A percentile compares a stretch with the other conserved stretches of the same genome.
phyloP scores from a whole-genome alignment of 345 rosid genomes.

The Eucalyptus grandis region DNA sequence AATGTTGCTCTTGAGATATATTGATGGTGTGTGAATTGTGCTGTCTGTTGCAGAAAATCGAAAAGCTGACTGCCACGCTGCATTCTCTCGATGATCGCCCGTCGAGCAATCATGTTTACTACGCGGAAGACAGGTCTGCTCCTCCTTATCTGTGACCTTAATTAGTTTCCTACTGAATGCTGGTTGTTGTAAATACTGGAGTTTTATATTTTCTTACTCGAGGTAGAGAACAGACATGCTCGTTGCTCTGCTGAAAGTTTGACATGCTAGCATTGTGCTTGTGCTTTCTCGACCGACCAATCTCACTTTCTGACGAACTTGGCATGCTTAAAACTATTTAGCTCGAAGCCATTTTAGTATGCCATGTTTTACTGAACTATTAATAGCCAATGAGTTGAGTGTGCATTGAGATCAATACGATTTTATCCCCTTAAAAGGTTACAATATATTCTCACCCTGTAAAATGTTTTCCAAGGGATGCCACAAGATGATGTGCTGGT shows the following conservation, averaged over 20 bases:
- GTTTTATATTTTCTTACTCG: neutral
- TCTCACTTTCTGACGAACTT: neutral
- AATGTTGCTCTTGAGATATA: neutral
- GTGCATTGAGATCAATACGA: neutral
- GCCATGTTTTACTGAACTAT: neutral
- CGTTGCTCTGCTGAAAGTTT: neutral
- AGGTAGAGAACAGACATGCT: neutral
- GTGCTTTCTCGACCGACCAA: neutral
- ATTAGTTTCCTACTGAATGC: neutral
- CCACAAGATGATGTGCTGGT: neutral
- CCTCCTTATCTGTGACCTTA: neutral
- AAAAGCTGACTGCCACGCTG: conserved; percentile 51
- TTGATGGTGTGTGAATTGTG: neutral
- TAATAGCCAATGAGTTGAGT: neutral
- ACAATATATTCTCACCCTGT: neutral
- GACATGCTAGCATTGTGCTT: neutral
- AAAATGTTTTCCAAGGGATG: neutral
- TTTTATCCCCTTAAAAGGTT: neutral
- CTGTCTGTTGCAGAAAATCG: conserved; percentile 58
- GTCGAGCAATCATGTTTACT: conserved; percentile 49
- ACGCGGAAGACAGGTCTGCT: conserved; percentile 70
- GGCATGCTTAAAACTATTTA: neutral
- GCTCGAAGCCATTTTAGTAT: neutral
- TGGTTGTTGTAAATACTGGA: neutral
- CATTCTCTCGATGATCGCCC: conserved; percentile 53